Conservation (phyloP, 345 rosid genomes). For the Sapria himalayana region DNA sequence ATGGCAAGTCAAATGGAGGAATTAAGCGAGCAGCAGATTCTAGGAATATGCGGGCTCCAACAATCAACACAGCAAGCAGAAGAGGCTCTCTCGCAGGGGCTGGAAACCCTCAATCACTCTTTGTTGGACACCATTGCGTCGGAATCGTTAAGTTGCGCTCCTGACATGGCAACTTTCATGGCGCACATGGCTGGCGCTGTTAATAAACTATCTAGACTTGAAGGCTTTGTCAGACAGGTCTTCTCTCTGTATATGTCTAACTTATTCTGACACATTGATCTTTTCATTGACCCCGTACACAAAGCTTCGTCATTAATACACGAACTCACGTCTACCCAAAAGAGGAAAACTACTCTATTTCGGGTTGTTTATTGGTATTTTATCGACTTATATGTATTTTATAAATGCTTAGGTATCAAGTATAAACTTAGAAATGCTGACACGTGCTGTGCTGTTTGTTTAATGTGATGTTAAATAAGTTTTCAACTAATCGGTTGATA, state of each 20-base stretch:
- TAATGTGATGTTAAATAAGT: too few relatives aligned
- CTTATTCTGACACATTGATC: too few relatives aligned
- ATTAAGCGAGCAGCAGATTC: constrained; percentile 65
- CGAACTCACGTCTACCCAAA: too few relatives aligned
- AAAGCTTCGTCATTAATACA: too few relatives aligned
- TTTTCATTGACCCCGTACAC: too few relatives aligned
- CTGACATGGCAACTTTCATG: constrained; percentile 82
- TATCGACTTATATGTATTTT: too few relatives aligned
- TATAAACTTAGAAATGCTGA: too few relatives aligned
- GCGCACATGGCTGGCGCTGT: constrained; percentile 89
- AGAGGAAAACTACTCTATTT: too few relatives aligned
- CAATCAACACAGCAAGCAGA: constrained; percentile 83
- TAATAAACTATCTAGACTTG: constrained; percentile 77
- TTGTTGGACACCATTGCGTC: constrained; percentile 70
- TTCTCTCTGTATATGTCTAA: neutral
- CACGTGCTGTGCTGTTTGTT: too few relatives aligned
- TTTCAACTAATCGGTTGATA: too few relatives aligned
- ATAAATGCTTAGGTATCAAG: too few relatives aligned
- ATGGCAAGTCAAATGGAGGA: constrained; percentile 59
- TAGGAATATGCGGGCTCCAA: constrained; percentile 75
- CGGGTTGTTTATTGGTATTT: too few relatives aligned
- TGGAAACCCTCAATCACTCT: constrained; percentile 69
- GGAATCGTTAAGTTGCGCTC: constrained; percentile 56
- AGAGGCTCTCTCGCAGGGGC: constrained; percentile 79
- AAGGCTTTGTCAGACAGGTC: constrained; percentile 92